Base-by-base conservation (phyloP, 352 stramenopile genomes). In the Phytophthora vignae region DNA sequence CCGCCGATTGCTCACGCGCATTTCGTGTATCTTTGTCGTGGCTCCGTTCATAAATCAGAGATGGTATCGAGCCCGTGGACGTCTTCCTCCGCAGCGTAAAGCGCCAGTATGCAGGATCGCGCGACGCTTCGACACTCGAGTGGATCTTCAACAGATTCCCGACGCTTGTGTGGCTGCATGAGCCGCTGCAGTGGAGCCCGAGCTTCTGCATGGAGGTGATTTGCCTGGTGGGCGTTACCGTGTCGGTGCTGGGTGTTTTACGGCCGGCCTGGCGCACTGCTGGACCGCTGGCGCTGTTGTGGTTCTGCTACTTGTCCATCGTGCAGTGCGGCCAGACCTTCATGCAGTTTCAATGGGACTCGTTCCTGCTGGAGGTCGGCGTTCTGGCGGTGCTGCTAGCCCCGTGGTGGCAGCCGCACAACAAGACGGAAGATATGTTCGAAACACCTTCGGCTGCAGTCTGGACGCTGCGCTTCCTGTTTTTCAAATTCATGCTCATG, bases 401-500 rank as follows among this genome's bases (percentile, higher is more conserved):
- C 0, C 79, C 82, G 17, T 84, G 79, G 75, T 87, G 79, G 74
- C 48, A 50, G 25, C 15, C 11, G 14, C 25, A 29, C 38, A 21
- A 19, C 29, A 49, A 29, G 4, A n/a, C 31, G n/a, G 27, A 55
- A 15, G 50, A 68, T 5, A 62, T 22, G 2, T 87, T 88, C 15
- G 73, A 85, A 48, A 72, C 77, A 0, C 73, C 77, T 0, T 33
- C 67, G 1, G 61, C 74, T 1, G 68, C 77, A 0, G 63, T 85
- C 25, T 97, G 84, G 86, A 83, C 84, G 2, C 61, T 98, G 36
- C 82, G 91, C 36, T 96, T 98, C 65, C 70, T 97, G 19, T 88
- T 98, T 31, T 97, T 98, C 83, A 98, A 98, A 78, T 91, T 98
- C 58, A 98, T 98, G 90, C 77, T 98, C 72, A 98, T 98, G 94